Evolutionary conservation across 2,329 filamentous ascomycete species (phyloP).

Genomic region (Cladosporium colombiae): DNA sequence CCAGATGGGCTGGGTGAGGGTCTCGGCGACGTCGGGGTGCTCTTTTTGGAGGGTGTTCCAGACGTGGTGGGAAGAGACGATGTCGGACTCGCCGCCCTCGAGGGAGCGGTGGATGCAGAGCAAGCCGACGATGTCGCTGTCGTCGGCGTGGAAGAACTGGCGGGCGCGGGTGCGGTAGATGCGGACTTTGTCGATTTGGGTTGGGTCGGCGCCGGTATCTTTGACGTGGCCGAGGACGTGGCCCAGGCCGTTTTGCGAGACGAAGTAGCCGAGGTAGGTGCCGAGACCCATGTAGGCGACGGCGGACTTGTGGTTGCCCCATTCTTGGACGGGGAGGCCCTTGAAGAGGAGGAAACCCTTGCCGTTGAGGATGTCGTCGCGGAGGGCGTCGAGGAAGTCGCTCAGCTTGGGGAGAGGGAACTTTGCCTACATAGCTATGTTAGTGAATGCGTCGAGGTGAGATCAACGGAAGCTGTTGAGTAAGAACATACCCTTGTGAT

Average conservation of each 20-base stretch:
- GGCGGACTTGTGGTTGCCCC: conserved; percentile 77
- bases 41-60: conserved; percentile 78
- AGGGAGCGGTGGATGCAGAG: conserved; percentile 76
- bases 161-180: conserved; percentile 87
- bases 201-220: conserved; percentile 79
- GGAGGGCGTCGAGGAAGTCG: conserved; percentile 56
- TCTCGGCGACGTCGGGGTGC: conserved; percentile 74
- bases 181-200: conserved; percentile 80
- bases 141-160: conserved; percentile 85
- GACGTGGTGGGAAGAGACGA: conserved; percentile 75
- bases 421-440: conserved; percentile 45
- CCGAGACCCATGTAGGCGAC: conserved; percentile 85
- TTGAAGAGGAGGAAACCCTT: conserved; percentile 92
- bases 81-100: conserved; percentile 81
- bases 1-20: conserved; percentile 77
- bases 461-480: background rate
- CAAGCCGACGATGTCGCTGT: conserved; percentile 79
- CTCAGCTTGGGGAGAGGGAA: conserved; percentile 63
- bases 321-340: conserved; percentile 72
- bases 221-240: conserved; percentile 89
- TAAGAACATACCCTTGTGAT: conserved; percentile 57
- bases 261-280: conserved; percentile 82
- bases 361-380: conserved; percentile 71
- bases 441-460: background rate
- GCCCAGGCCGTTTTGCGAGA: conserved; percentile 80